These are phyloP conservation scores for Stephania yunnanensis DNA, from an alignment of 164 flowering plant genomes.

Conservation along the genomic window DNA sequence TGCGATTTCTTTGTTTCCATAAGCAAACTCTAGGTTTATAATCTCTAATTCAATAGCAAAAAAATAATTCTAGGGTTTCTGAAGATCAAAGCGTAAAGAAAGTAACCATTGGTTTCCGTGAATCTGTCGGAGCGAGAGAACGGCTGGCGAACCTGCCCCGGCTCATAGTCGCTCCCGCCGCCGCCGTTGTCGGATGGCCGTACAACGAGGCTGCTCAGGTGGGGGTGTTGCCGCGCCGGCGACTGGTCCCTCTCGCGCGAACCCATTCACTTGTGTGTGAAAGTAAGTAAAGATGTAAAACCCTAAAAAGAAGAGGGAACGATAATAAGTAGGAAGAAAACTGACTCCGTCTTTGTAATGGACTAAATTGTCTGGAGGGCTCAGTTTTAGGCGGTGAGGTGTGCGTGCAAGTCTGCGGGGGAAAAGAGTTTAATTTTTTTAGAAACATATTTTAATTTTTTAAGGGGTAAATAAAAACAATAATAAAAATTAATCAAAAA, in stretches of 20 bases:
- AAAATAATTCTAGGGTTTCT: constrained; percentile 3
- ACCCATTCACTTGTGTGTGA: constrained; percentile 22
- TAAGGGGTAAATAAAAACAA: too few relatives aligned
- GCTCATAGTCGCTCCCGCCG: constrained; percentile 54
- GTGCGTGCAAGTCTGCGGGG: too few relatives aligned
- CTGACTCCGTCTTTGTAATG: too few relatives aligned
- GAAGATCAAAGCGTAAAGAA: too few relatives aligned
- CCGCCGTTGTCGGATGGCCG: constrained; percentile 9
- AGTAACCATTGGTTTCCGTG: constrained; percentile 38
- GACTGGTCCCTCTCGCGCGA: constrained; percentile 48
- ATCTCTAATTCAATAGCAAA: not conserved
- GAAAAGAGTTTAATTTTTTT: too few relatives aligned
- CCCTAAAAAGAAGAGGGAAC: too few relatives aligned
- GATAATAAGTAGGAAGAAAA: too few relatives aligned
- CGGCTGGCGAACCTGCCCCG: constrained; percentile 60
- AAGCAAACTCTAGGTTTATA: constrained; percentile 31
- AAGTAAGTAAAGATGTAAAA: too few relatives aligned
- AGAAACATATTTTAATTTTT: too few relatives aligned
- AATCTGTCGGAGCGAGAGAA: constrained; percentile 49
- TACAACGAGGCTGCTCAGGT: constrained; percentile 22
- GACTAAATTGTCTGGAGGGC: too few relatives aligned
- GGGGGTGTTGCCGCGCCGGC: constrained; percentile 2
- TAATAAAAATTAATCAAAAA: too few relatives aligned
- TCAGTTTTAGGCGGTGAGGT: too few relatives aligned
- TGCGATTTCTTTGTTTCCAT: constrained; percentile 25